These are phyloP conservation scores for Phytophthora aleatoria DNA, from an alignment of 352 stramenopile species.

Conservation along the genomic window DNA sequence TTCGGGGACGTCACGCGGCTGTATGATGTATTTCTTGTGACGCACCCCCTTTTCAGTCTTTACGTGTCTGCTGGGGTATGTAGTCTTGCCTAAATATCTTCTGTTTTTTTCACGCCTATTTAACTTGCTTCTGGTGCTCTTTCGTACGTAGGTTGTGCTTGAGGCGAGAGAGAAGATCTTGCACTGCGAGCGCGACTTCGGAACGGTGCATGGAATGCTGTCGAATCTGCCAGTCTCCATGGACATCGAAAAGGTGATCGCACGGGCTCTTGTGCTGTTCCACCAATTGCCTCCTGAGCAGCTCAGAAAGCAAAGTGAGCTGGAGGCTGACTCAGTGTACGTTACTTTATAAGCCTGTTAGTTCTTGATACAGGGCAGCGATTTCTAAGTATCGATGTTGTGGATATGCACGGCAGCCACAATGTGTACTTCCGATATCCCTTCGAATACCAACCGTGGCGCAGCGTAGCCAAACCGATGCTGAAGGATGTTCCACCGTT, in stretches of 20 bases:
- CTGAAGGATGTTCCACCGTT: conserved; percentile 32
- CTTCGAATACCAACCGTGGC: conserved; percentile 43
- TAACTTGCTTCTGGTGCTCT: background rate
- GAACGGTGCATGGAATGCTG: conserved; percentile 72
- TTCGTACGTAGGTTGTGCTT: conserved; percentile 46
- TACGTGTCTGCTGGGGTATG: conserved; percentile 88
- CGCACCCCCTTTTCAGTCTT: conserved; percentile 91
- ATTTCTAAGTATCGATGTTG: background rate
- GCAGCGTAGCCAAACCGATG: conserved; percentile 30
- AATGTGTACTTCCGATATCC: conserved; percentile 46
- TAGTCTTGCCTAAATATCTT: background rate
- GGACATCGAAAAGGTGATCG: conserved; percentile 70
- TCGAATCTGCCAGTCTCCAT: conserved; percentile 78
- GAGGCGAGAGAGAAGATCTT: conserved; percentile 60
- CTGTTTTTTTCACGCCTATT: background rate
- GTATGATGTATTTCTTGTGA: conserved; percentile 94
- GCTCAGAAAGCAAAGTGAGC: conserved; percentile 35
- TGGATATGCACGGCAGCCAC: conserved; percentile 19
- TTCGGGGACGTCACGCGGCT: conserved; percentile 89
- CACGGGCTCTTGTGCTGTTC: conserved; percentile 55
- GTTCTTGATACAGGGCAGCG: background rate
- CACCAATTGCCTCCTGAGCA: conserved; percentile 55
- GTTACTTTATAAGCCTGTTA: conserved; percentile 6
- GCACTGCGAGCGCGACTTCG: conserved; percentile 78
- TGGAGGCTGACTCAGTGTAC: conserved; percentile 28